These are phyloP conservation scores for Rhizopus sp. DNA, from an alignment of 371 early-diverging fungal genomes.

Conservation along the genomic window DNA sequence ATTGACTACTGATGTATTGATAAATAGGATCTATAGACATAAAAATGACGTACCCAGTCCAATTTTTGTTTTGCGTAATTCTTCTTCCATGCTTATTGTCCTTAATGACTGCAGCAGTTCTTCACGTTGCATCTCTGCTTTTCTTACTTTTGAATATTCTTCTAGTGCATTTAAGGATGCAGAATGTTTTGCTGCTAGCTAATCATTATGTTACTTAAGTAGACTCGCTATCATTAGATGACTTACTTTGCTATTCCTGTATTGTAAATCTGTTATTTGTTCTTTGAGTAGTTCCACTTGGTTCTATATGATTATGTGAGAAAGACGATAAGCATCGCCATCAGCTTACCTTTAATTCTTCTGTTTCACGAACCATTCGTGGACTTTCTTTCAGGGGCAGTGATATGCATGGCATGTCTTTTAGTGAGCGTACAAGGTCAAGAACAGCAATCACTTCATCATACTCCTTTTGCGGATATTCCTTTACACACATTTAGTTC, in stretches of 20 bases:
- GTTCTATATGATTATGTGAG: neutral
- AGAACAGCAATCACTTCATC: neutral
- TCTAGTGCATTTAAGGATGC: neutral
- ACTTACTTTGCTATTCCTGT: neutral
- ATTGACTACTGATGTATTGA: neutral
- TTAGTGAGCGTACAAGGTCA: neutral
- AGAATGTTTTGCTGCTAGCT: neutral
- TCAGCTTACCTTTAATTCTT: neutral
- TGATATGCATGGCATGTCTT: neutral
- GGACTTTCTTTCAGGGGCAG: neutral
- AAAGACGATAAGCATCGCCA: neutral
- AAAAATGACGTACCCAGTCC: neutral
- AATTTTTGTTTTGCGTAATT: neutral
- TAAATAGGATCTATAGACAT: no score
- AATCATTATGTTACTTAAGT: neutral
- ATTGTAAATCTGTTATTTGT: neutral
- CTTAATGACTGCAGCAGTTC: neutral
- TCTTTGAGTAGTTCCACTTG: neutral
- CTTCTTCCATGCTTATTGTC: neutral
- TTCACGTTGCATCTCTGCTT: neutral
- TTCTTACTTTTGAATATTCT: neutral
- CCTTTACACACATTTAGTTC: neutral
- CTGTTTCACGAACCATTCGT: neutral
- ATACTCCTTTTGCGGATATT: constrained; percentile 1
- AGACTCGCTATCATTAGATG: neutral